Base-by-base conservation (phyloP, 371 early-diverging fungal species). In the Syncephalastrum sp. region DNA sequence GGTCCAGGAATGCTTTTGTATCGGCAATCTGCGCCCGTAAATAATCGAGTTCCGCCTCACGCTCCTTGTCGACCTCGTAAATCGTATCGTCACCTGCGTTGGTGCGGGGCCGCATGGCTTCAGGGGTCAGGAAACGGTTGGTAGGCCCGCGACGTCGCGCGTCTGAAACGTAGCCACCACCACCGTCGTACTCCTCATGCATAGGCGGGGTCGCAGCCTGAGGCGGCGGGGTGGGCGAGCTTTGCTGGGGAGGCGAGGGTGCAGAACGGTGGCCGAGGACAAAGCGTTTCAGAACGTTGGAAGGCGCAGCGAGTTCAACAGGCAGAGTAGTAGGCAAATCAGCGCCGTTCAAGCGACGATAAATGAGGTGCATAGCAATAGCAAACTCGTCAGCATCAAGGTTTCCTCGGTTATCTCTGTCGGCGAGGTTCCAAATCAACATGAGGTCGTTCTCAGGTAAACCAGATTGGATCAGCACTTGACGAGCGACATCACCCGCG, bases 281-380 rank as follows among this genome's bases (percentile, higher is more conserved):
- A 33, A 82, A 79, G 41, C 78, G 77, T 53, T 84, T 86, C n/a
- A 87, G 68, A 10, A 78, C 66, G 53, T 79, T 79, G 4, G 89
- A 84, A 3, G 92, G 91, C 8, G 93, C 92, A n/a, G 87, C 79
- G 27, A 97, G 78, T 48, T 91, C 91, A 4, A 80, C 68, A 6
- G 97, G 97, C 41, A 97, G 65, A 3, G 65, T 69, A 5, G 70
- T 65, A 3, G 97, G 97, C 6, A 96, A 68, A 21, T 86, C 91
- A 33, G 77, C 74, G 21, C 93, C 93, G 29, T 83, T 86, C 27
- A 91, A 70, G 55, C 89, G 90, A 19, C 87, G 76, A 75, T 90
- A 88, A 23, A 81, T 66, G 50, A 82, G 66, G 55, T 79, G 77
- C 82, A 82, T 82, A 15, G 81, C 82, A 47, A 82, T 65, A 29